Evolutionary conservation across 202 grass and related monocot species (phyloP).

Genomic region (Hordeum pubiflorum): DNA sequence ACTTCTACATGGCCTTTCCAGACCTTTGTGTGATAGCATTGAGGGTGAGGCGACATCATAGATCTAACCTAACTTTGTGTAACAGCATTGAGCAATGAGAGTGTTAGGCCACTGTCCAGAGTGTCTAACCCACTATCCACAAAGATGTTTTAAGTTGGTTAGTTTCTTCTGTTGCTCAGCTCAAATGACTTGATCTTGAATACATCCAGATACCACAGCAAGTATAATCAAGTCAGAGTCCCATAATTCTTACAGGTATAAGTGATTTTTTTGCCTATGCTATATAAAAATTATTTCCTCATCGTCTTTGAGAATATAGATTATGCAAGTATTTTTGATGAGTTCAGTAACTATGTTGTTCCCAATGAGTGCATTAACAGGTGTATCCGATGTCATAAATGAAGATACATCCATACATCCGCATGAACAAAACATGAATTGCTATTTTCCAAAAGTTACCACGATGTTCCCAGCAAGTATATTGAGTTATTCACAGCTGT

Average conservation of each 20-base stretch:
- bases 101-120: not conserved
- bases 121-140: not conserved
- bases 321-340: not conserved
- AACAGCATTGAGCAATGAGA: not conserved
- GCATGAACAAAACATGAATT: not conserved
- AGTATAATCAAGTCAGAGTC: not conserved
- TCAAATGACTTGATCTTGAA: not conserved
- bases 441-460: not conserved
- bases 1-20: not conserved
- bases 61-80: not conserved
- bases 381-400: not conserved
- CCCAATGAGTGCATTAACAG: not conserved
- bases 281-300: not conserved
- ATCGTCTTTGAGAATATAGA: not conserved
- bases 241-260: not conserved
- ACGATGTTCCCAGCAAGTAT: not conserved
- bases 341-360: not conserved
- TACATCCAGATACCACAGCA: not conserved
- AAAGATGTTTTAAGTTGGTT: not conserved
- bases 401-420: not conserved
- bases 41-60: not conserved
- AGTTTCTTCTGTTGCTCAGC: not conserved
- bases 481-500: not conserved
- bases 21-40: not conserved
- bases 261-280: not conserved